phyloP scores from a whole-genome alignment of 768 basidiomycete species.

The Russula lepida region DNA sequence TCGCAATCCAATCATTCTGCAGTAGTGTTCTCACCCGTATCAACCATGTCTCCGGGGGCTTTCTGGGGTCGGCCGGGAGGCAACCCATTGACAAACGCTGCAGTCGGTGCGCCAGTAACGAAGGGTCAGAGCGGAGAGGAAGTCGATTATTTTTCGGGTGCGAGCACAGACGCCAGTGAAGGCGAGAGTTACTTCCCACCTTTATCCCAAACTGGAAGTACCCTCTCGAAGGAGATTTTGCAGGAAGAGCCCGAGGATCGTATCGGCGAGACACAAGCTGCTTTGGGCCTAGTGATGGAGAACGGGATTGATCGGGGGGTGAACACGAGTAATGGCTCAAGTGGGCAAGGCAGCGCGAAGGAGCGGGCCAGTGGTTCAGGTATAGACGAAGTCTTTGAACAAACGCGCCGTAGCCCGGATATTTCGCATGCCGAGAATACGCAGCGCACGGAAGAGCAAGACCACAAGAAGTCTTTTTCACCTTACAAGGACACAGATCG shows the following conservation, averaged over 20 bases:
- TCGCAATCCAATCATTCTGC: conserved; percentile 28
- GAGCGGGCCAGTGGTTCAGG: neutral
- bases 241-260: conserved; percentile 4
- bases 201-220: conserved; percentile 26
- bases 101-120: conserved; percentile 50
- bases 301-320: neutral
- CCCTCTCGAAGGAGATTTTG: conserved; percentile 27
- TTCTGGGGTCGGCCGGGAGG: conserved; percentile 58
- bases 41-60: conserved; percentile 64
- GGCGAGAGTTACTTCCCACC: conserved; percentile 38
- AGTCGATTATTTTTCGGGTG: conserved; percentile 33
- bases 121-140: conserved; percentile 18
- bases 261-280: conserved; percentile 7
- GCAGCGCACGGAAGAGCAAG: neutral
- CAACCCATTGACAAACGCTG: conserved; percentile 45
- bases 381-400: conserved; percentile 4
- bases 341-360: neutral
- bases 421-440: neutral
- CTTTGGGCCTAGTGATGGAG: neutral
- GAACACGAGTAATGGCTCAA: neutral
- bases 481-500: neutral
- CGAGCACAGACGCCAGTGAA: conserved; percentile 4
- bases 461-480: neutral
- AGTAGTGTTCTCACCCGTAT: conserved; percentile 57
- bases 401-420: neutral